Base-by-base conservation (phyloP, 2,329 filamentous ascomycete species). In the Nothophaeocryptopus gaeumannii region DNA sequence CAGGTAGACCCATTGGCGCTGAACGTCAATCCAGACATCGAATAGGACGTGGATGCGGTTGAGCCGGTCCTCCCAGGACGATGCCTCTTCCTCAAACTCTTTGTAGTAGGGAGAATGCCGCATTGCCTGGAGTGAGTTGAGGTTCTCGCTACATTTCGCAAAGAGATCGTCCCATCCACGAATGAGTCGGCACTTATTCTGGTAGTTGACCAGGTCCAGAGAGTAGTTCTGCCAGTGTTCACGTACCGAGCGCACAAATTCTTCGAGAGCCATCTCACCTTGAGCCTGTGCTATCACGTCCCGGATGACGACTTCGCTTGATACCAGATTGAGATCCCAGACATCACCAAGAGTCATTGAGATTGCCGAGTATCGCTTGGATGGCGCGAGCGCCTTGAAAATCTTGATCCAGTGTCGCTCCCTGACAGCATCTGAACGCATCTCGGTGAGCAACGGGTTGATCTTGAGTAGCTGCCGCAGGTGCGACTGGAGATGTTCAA, bases 1-100 rank as follows among this genome's bases (percentile, higher is more conserved):
- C 5, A 99, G 82, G 69, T 99, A 99, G 7, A 99, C 93, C 93
- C 93, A 99, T 73, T 99, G 93, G 54, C 95, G 86, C 70, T 99
- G 93, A n/a, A 99, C 95, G 72, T 99, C 95, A 62, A 99, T 99
- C 95, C 95, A 99, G 12, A 99, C 91, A 69, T 99, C 93, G 65
- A 99, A 99, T 8, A 99, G 80, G 12, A 99, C 89, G 67, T 99
- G 93, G 2, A 99, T 90, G 39, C 93, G 84, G 69, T 97, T 99
- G 20, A 99, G 80, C 69, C 95, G 96, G 72, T 99, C 95, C 72
- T 99, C 95, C 93, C 93, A 99, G 1, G 87, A 82, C 1, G 90
- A 87, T 5, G 95, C 95, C 62, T 99, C 93, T 63, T 99, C 93
- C 68, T 99, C 93, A 56, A 99, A 99, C 63, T 97, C 92, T 70